phyloP scores from a whole-genome alignment of 2,329 filamentous ascomycete species.

The Fusarium lyarnte region DNA sequence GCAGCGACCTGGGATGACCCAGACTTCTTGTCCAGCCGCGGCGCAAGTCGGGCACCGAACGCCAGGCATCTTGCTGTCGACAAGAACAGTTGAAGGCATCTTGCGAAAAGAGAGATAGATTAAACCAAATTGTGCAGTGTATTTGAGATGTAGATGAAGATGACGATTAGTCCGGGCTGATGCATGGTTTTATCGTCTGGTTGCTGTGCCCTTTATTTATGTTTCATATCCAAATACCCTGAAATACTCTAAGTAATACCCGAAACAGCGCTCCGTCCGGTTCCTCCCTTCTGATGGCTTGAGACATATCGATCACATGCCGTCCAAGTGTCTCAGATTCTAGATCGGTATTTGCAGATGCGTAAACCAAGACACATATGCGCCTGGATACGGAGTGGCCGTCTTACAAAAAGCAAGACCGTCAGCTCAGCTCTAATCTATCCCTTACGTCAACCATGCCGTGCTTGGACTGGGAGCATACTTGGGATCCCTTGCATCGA shows the following conservation, averaged over 20 bases:
- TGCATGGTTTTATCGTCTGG: neutral
- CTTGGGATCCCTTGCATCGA: neutral
- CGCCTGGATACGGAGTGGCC: neutral
- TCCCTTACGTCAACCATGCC: neutral
- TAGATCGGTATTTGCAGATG: neutral
- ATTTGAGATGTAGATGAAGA: too few relatives aligned
- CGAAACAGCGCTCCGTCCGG: neutral
- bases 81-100: neutral
- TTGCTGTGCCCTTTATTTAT: neutral
- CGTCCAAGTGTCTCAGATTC: neutral
- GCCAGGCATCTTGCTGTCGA: neutral
- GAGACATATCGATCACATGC: neutral
- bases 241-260: neutral
- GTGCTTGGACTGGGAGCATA: neutral
- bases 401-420: neutral
- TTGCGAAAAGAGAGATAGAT: neutral
- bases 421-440: neutral
- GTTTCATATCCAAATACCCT: neutral
- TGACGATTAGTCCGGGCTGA: rapidly evolving
- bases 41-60: neutral
- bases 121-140: too few relatives aligned
- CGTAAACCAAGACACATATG: neutral
- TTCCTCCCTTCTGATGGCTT: neutral
- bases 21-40: neutral
- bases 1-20: neutral